These are phyloP conservation scores for Arthrobotrys sphaeroides DNA, from an alignment of 2,329 filamentous ascomycete species.

Conservation along the genomic window DNA sequence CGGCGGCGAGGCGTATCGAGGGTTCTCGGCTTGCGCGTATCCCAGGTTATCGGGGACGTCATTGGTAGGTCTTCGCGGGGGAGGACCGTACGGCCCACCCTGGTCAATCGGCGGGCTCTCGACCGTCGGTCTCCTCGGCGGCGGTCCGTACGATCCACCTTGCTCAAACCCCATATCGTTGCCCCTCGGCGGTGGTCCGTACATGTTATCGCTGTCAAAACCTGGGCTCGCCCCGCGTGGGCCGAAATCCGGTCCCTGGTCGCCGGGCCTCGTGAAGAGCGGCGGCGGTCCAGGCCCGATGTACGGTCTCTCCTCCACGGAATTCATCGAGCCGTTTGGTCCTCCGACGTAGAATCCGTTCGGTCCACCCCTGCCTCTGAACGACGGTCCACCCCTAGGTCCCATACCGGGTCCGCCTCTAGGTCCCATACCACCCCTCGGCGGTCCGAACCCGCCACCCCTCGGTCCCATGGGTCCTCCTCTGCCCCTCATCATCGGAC, in stretches of 20 bases:
- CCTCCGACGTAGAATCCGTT: slow-evolving; percentile 49
- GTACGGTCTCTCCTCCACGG: slow-evolving; percentile 50
- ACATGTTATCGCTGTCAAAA: slow-evolving; percentile 48
- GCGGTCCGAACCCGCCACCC: slow-evolving; percentile 54
- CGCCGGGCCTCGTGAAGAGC: slow-evolving; percentile 45
- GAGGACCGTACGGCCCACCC: slow-evolving; percentile 39
- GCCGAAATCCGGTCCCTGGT: slow-evolving; percentile 35
- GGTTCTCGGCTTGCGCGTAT: slow-evolving; percentile 37
- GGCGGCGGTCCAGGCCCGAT: slow-evolving; percentile 53
- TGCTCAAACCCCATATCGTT: slow-evolving; percentile 29
- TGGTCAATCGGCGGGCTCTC: slow-evolving; percentile 35
- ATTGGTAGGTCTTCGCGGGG: slow-evolving; percentile 44
- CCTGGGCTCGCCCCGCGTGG: slow-evolving; percentile 2
- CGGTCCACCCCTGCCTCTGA: slow-evolving; percentile 51
- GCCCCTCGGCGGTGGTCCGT: slow-evolving; percentile 42
- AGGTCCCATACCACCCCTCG: slow-evolving; percentile 41
- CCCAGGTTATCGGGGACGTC: slow-evolving; percentile 25
- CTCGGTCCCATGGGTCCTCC: slow-evolving; percentile 46
- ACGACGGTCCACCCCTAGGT: slow-evolving; percentile 35
- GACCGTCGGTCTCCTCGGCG: slow-evolving; percentile 23
- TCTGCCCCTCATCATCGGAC: slow-evolving; percentile 44
- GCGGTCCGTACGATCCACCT: slow-evolving; percentile 34
- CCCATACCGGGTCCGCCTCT: slow-evolving; percentile 44
- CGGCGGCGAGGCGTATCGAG: slow-evolving; percentile 45
- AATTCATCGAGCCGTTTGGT: slow-evolving; percentile 41